These are phyloP conservation scores for Phytophthora pini DNA, from an alignment of 352 stramenopile species.

Conservation along the genomic window DNA sequence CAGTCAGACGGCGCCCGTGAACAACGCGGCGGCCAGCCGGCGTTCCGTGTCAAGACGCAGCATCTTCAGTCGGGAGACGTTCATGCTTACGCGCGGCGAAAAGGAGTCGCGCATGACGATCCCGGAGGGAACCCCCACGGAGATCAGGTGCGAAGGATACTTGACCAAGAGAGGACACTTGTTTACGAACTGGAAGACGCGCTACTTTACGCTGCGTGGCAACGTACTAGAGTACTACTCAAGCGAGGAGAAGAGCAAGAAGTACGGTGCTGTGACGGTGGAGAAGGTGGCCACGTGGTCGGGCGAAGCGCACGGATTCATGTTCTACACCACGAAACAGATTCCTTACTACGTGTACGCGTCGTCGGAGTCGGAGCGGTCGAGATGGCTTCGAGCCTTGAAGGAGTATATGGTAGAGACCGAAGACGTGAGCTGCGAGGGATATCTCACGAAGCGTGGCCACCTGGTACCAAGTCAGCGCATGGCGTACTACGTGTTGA, in stretches of 20 bases:
- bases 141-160: constrained; percentile 85
- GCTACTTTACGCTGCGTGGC: constrained; percentile 86
- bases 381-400: constrained; percentile 82
- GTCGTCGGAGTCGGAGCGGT: constrained; percentile 74
- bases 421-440: constrained; percentile 87
- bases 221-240: constrained; percentile 89
- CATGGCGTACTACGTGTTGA: constrained; percentile 88
- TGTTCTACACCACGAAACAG: constrained; percentile 92
- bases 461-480: constrained; percentile 89
- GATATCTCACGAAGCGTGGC: constrained; percentile 86
- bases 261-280: constrained; percentile 86
- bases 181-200: constrained; percentile 92
- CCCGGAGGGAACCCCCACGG: constrained; percentile 55
- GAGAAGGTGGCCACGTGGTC: constrained; percentile 89
- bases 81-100: constrained; percentile 80
- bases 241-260: constrained; percentile 85
- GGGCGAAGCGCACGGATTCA: constrained; percentile 87
- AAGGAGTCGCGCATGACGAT: constrained; percentile 67
- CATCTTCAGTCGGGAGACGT: constrained; percentile 76
- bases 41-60: constrained; percentile 73
- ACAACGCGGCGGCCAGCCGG: constrained; percentile 33
- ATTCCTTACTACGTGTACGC: constrained; percentile 92
- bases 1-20: constrained; percentile 43
- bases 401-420: constrained; percentile 89
- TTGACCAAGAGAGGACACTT: constrained; percentile 89